Evolutionary conservation across 2,329 filamentous ascomycete species (phyloP).

Genomic region (Ramularia endophylla): DNA sequence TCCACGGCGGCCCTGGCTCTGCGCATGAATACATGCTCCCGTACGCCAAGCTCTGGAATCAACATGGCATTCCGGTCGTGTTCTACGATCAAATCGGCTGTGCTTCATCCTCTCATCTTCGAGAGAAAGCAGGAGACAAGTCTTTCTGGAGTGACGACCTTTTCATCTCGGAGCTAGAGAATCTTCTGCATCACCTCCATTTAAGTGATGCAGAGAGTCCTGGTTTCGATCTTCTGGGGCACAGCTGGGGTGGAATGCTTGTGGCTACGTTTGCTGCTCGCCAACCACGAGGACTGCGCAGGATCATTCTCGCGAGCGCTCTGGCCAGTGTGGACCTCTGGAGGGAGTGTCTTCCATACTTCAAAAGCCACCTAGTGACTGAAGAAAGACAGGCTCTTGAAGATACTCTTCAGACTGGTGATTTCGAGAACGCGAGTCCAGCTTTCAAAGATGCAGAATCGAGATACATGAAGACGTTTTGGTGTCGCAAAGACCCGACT

Average conservation of each 20-base stretch:
- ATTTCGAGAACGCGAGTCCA: background rate
- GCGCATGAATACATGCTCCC: constrained; percentile 31
- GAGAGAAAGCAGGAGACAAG: constrained; percentile 39
- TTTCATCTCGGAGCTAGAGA: constrained; percentile 47
- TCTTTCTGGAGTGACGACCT: constrained; percentile 45
- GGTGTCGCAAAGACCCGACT: constrained; percentile 2
- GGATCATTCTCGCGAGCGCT: constrained; percentile 28
- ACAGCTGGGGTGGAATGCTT: constrained; percentile 52
- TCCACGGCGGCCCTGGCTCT: constrained; percentile 46
- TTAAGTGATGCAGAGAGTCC: constrained; percentile 25
- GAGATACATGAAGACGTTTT: background rate
- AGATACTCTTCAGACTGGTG: background rate
- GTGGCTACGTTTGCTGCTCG: constrained; percentile 37
- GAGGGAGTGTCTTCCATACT: background rate
- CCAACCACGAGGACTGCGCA: constrained; percentile 33
- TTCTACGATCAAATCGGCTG: constrained; percentile 53
- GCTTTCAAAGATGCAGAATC: background rate
- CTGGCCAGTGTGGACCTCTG: background rate
- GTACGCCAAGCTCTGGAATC: constrained; percentile 32
- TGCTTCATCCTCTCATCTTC: constrained; percentile 45
- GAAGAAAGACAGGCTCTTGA: background rate
- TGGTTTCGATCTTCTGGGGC: constrained; percentile 42
- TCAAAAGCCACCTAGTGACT: background rate
- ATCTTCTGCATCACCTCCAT: constrained; percentile 39
- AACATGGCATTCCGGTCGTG: constrained; percentile 40